These are phyloP conservation scores for Diutina mesorugosa DNA, from an alignment of 1,139 yeast species.

Conservation along the genomic window DNA sequence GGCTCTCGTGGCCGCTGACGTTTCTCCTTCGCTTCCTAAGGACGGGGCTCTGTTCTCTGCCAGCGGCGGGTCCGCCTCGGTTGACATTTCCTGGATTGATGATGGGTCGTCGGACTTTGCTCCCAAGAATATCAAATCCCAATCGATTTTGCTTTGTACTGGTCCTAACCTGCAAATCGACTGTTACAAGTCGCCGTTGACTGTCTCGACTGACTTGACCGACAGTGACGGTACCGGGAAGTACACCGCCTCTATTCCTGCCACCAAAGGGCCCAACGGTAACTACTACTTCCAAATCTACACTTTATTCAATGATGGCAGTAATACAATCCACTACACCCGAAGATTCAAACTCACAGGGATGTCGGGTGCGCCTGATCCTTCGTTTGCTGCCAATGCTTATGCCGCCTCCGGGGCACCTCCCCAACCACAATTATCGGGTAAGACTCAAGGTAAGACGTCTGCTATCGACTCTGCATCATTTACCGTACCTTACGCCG, in stretches of 20 bases:
- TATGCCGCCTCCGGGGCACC: background rate
- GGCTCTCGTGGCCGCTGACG: background rate
- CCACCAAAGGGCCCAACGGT: conserved; percentile 22
- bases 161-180: background rate
- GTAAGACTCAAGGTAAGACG: conserved; percentile 11
- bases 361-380: conserved; percentile 47
- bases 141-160: background rate
- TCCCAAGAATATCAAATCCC: background rate
- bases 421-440: conserved; percentile 3
- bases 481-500: conserved; percentile 45
- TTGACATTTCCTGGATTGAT: background rate
- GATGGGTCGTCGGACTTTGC: background rate
- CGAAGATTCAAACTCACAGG: conserved; percentile 52
- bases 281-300: conserved; percentile 58
- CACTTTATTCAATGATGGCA: conserved; percentile 21
- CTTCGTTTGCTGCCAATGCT: background rate
- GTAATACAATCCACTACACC: conserved; percentile 59
- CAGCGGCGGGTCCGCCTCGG: background rate
- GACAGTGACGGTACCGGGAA: background rate
- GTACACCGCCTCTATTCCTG: background rate
- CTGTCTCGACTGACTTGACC: background rate
- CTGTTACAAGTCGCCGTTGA: background rate
- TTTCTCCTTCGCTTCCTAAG: background rate
- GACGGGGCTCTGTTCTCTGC: background rate
- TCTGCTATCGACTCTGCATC: conserved; percentile 18